These are phyloP conservation scores for Pelargonium cotyledonis DNA, from an alignment of 441 rosid species.

Conservation along the genomic window DNA sequence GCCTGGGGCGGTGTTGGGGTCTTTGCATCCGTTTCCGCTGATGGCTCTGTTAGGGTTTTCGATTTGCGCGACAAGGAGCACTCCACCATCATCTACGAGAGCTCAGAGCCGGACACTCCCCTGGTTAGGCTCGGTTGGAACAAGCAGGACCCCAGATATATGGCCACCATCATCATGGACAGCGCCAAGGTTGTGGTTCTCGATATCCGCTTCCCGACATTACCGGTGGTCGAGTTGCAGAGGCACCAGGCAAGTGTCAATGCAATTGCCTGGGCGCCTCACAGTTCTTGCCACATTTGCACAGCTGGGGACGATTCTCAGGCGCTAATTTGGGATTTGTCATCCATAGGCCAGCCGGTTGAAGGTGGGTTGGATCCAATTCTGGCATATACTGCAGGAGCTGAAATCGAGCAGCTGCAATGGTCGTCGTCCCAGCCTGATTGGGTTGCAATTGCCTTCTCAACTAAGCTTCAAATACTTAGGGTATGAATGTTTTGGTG, in stretches of 20 bases:
- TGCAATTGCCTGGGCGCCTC: conserved; percentile 99
- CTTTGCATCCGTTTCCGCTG: conserved; percentile 93
- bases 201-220: conserved; percentile 86
- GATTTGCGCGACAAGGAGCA: conserved; percentile 93
- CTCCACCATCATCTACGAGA: conserved; percentile 87
- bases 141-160: conserved; percentile 95
- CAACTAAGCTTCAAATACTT: conserved; percentile 87
- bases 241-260: conserved; percentile 86
- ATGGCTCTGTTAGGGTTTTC: conserved; percentile 90
- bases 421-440: conserved; percentile 98
- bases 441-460: conserved; percentile 96
- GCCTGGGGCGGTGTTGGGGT: conserved; percentile 99
- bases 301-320: conserved; percentile 96
- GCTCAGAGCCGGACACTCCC: conserved; percentile 90
- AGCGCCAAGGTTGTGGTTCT: conserved; percentile 88
- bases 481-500: conserved; percentile 51
- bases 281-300: conserved; percentile 89
- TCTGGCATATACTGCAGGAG: conserved; percentile 87
- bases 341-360: conserved; percentile 88
- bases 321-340: conserved; percentile 90
- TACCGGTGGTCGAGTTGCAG: conserved; percentile 90
- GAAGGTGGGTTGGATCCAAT: conserved; percentile 96
- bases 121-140: conserved; percentile 92
- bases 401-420: conserved; percentile 92
- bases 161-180: conserved; percentile 97